Evolutionary conservation across 1,139 yeast species (phyloP), one percentile per base, ranked within the genome.

Genomic region (Petasospora rhodanensis): DNA sequence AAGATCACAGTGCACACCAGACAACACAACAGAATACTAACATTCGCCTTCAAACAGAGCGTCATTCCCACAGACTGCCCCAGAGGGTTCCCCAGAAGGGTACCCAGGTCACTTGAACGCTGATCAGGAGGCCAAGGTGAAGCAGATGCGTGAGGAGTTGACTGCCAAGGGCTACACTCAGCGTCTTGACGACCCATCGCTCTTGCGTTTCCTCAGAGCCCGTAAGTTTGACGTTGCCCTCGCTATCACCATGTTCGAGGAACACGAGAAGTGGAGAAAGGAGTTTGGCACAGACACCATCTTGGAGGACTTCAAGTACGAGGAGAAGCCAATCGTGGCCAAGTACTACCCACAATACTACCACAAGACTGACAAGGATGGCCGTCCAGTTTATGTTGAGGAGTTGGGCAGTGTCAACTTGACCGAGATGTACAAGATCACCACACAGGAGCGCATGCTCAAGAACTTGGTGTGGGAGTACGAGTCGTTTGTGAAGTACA

Each of bases 381-480:
- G 98, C 31, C 81, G 98, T 54, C 98, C 98, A 4, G 81, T 87
- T 34, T 91, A 91, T 64, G 73, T 81, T 51, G 98, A 91, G 67
- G 96, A 91, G 59, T 73, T 91, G 47, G 98, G 98, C 37, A 68
- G 79, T 37, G 96, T 91, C 43, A 85, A 89, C 63, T 72, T 91
- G 59, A 70, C 77, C 26, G 94, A 86, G 59, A 84, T 91, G 95
- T 77, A 85, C 68, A 83, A 86, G 64, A 75, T 91, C 60, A 91
- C 98, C 46, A 78, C 91, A 25, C 94, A 87, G 61, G 97, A 91
- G 51, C 80, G 97, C 58, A 89, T 91, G 98, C 70, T 91, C 59
- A 80, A 82, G 64, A 91, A 91, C 62, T 71, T 91, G 55, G 96
- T 87, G 35, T 89, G 96, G 95, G 98, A 91, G 64, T 91, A 91